Conservation (phyloP, 495 filamentous ascomycete species). For the Ascobolus immersus region DNA sequence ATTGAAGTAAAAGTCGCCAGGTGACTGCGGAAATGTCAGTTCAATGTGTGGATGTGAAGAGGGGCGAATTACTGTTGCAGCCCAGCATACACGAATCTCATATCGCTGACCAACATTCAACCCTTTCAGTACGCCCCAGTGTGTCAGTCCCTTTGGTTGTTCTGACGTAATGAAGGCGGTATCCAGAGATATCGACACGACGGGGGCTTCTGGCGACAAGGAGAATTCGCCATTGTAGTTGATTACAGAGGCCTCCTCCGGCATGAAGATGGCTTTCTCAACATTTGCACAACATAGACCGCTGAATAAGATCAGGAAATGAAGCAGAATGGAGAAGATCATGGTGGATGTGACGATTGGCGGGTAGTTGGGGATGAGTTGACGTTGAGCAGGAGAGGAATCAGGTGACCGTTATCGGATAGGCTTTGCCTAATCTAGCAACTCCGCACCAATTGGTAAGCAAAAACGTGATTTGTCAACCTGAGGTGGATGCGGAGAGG, state of each 20-base stretch:
- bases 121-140: conserved; percentile 67
- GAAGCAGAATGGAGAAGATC: conserved; percentile 9
- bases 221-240: too few relatives aligned
- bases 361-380: too few relatives aligned
- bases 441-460: too few relatives aligned
- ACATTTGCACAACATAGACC: conserved; percentile 37
- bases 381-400: too few relatives aligned
- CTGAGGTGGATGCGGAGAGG: too few relatives aligned
- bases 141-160: conserved; percentile 27
- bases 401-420: too few relatives aligned
- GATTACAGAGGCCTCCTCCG: not conserved
- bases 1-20: conserved; percentile 49
- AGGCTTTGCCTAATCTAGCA: too few relatives aligned
- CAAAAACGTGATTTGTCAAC: too few relatives aligned
- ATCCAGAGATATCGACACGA: conserved; percentile 2
- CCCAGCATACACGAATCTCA: conserved; percentile 84
- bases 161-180: conserved; percentile 10
- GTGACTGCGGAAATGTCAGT: conserved; percentile 36
- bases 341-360: conserved; percentile 7
- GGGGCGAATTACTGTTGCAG: conserved; percentile 46
- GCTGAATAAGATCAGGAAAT: conserved; percentile 12
- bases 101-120: conserved; percentile 51
- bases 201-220: conserved; percentile 24
- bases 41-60: conserved; percentile 1
- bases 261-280: conserved; percentile 66